Conservation (phyloP, 148 eudicot genomes). For the Diospyros lotus region DNA sequence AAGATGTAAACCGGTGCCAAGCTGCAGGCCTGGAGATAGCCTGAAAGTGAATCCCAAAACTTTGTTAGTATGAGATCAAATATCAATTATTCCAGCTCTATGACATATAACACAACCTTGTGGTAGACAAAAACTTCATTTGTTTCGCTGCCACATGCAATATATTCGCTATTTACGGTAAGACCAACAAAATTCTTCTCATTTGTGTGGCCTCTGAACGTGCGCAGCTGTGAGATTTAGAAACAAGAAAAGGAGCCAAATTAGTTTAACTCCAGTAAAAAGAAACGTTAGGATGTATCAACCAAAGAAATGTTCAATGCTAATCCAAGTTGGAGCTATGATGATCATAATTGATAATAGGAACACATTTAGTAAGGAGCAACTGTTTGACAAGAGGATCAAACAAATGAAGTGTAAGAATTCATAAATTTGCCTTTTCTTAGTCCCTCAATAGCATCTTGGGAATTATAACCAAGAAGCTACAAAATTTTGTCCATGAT, state of each 20-base stretch:
- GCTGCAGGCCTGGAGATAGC: conserved; percentile 76
- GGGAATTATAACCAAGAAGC: too few species aligned
- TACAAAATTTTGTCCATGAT: too few species aligned
- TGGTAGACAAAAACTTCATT: conserved; percentile 89
- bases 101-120: conserved; percentile 50
- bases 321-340: neutral
- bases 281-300: neutral
- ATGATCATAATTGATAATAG: neutral
- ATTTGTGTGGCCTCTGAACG: conserved; percentile 72
- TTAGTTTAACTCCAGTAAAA: neutral
- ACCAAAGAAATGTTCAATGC: neutral
- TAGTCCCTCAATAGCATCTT: too few species aligned
- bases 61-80: neutral
- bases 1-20: conserved; percentile 53
- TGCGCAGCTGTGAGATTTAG: conserved; percentile 42
- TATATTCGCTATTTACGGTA: conserved; percentile 66
- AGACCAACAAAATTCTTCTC: conserved; percentile 96
- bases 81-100: neutral
- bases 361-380: neutral
- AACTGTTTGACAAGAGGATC: too few species aligned
- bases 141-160: conserved; percentile 94
- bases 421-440: too few species aligned
- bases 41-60: conserved; percentile 28
- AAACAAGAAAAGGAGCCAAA: neutral
- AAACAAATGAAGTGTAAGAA: too few species aligned